phyloP scores from a whole-genome alignment of 306 rosid species.

The Prunus davidiana region DNA sequence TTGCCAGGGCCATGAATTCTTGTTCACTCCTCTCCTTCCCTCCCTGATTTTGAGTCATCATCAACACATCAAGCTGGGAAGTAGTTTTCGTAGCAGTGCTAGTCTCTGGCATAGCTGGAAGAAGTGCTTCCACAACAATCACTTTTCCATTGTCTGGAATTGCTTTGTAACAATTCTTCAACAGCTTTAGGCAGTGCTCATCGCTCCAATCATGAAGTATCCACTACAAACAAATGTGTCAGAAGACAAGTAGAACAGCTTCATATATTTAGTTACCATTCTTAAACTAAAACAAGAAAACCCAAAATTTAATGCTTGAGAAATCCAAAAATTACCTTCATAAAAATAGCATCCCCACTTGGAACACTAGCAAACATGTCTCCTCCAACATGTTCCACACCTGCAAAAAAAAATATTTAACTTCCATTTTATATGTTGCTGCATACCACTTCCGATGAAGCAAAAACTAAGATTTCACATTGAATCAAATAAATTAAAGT shows the following conservation, averaged over 20 bases:
- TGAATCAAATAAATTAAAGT: neutral
- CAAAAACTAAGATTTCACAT: neutral
- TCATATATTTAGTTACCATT: too few species aligned
- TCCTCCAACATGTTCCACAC: conserved; percentile 55
- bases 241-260: too few species aligned
- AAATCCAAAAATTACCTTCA: conserved; percentile 40
- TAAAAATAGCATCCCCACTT: conserved; percentile 52
- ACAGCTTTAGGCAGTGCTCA: conserved; percentile 28
- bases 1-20: conserved; percentile 42
- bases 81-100: conserved; percentile 4
- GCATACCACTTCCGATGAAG: neutral
- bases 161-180: conserved; percentile 51
- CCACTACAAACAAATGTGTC: too few species aligned
- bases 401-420: neutral
- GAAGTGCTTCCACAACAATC: conserved; percentile 39
- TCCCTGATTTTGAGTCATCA: conserved; percentile 50
- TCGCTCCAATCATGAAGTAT: conserved; percentile 42
- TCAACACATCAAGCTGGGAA: conserved; percentile 25
- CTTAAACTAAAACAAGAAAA: neutral
- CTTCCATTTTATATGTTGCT: neutral
- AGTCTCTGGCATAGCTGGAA: conserved; percentile 29
- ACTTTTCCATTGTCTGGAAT: conserved; percentile 53
- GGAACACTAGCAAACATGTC: conserved; percentile 63
- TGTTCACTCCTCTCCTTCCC: conserved; percentile 51
- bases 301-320: neutral